Percentiles rank a stretch among this genome's conserved stretches.
phyloP scores from a whole-genome alignment of 805 yeast genomes.

The Nakazawaea molendinolei region DNA sequence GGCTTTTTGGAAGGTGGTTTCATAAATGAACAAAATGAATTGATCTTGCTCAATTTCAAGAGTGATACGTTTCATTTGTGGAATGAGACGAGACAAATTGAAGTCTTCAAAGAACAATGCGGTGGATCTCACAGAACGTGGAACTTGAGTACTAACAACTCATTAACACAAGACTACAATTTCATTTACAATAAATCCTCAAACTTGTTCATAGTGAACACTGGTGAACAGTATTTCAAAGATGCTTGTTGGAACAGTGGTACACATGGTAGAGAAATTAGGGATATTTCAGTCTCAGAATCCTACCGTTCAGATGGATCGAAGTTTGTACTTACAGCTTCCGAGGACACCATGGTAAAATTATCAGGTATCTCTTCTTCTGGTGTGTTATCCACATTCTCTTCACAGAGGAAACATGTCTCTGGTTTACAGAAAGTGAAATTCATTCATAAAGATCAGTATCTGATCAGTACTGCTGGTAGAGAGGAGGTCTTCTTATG shows the following conservation, averaged over 20 bases:
- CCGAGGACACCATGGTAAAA: slow-evolving; percentile 81
- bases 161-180: slow-evolving; percentile 23
- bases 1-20: slow-evolving; percentile 80
- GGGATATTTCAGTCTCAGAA: slow-evolving; percentile 57
- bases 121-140: slow-evolving; percentile 92
- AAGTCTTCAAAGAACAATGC: slow-evolving; percentile 63
- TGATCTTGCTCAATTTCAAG: slow-evolving; percentile 74
- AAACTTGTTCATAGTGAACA: slow-evolving; percentile 33
- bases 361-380: slow-evolving; percentile 35
- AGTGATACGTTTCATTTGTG: slow-evolving; percentile 73
- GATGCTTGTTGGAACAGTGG: slow-evolving; percentile 44
- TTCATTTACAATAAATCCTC: slow-evolving; percentile 59
- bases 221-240: slow-evolving; percentile 14
- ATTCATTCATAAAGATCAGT: slow-evolving; percentile 38
- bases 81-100: slow-evolving; percentile 74
- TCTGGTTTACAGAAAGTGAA: slow-evolving; percentile 80
- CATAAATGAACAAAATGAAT: slow-evolving; percentile 33
- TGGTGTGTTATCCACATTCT: slow-evolving; percentile 40
- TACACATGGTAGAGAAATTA: slow-evolving; percentile 86
- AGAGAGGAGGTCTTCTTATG: slow-evolving; percentile 86
- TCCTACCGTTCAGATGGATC: slow-evolving; percentile 22
- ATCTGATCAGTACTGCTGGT: slow-evolving; percentile 59
- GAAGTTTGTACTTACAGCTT: slow-evolving; percentile 60
- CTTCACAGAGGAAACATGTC: slow-evolving; percentile 75
- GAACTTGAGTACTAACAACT: slow-evolving; percentile 37